These are phyloP conservation scores for Metschnikowia koreensis DNA, from an alignment of 805 yeast species.

Conservation along the genomic window DNA sequence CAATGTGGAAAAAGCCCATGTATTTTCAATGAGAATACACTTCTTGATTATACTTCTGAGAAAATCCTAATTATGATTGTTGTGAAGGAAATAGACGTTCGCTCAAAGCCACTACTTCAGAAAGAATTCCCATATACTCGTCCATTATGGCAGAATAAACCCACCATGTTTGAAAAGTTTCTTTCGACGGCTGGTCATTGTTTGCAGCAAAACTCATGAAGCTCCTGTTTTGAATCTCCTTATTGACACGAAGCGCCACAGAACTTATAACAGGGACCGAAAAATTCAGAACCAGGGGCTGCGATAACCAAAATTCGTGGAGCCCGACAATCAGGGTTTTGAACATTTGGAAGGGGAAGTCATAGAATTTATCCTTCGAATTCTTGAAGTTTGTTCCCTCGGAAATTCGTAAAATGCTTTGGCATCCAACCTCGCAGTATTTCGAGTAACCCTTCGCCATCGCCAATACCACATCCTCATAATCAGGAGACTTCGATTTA, in stretches of 20 bases:
- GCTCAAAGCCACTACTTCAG: slow-evolving; percentile 3
- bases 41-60: too few species aligned
- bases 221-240: neutral
- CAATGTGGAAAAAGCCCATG: too few species aligned
- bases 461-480: too few species aligned
- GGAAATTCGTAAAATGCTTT: neutral
- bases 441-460: neutral
- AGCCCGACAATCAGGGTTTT: neutral
- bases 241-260: neutral
- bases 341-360: neutral
- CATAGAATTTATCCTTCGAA: neutral
- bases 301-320: neutral
- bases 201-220: neutral
- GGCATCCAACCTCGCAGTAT: neutral
- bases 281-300: neutral
- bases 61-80: too few species aligned
- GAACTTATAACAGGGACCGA: neutral
- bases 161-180: neutral
- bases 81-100: neutral
- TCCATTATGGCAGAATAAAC: neutral
- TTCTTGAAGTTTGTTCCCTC: neutral
- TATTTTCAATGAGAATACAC: too few species aligned
- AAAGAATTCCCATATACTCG: neutral
- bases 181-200: neutral
- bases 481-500: too few species aligned